Base-by-base conservation (phyloP, 2,329 filamentous ascomycete species). In the Stenocarpella maydis region DNA sequence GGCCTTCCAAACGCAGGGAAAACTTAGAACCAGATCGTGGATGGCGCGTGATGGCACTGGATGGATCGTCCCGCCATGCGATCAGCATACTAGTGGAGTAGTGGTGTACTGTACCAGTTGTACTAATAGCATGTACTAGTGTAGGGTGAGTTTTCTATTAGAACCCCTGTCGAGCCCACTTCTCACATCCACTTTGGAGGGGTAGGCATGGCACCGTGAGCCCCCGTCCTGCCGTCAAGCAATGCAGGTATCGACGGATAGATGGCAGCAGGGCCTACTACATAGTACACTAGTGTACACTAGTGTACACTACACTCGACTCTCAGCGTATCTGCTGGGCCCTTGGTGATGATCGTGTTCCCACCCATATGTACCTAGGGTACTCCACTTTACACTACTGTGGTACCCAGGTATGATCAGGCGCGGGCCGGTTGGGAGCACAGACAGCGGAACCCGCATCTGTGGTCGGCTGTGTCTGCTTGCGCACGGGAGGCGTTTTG, bases 401-500 rank as follows among this genome's bases (percentile, higher is more conserved):
- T n/a, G n/a, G n/a, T n/a, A n/a, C n/a, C n/a, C n/a, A n/a, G n/a
- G n/a, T n/a, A 19, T 34, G 43, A 63, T 37, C 58, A 37, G 24
- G 14, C 41, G 41, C 41, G 58, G 58, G 41, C 43, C 58, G 58
- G 41, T 26, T 24, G 41, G 43, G 53, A 50, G 65, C 65, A 68
- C 65, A 52, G 65, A 68, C 65, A 41, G 55, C 45, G 65, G 65
- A 47, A 61, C 65, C 37, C 21, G n/a, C 21, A 26, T 39, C 19
- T 21, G 17, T 53, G 17, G 50, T 34, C 9, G 50, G 50, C 19
- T 17, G 37, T 17, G 39, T 60, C 39, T 45, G 54, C 34, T 60
- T 45, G 54, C 39, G 54, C 54, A 45, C 53, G 34, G 45, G 21
- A 24, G 17, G 53, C 39, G n/a, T 45, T 63, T 63, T 24, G 43